Percentiles rank a stretch among this genome's conserved stretches.
phyloP scores from a whole-genome alignment of 2,329 filamentous ascomycete species.

The Lomentospora prolificans region DNA sequence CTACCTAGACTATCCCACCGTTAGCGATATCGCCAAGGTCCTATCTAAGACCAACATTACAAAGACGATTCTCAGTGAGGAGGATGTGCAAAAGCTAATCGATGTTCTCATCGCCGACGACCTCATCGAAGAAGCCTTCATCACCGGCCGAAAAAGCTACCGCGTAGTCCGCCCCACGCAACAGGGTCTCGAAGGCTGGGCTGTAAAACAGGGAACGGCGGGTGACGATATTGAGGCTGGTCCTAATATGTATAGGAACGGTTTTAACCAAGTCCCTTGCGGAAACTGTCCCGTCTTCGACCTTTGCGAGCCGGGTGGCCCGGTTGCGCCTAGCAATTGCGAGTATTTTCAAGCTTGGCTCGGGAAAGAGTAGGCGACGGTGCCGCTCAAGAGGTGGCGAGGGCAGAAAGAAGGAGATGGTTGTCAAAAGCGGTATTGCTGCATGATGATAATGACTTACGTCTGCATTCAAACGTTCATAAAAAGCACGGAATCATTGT shows the following conservation, averaged over 20 bases:
- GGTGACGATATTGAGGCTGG: conserved; percentile 19
- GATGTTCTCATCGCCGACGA: conserved; percentile 86
- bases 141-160: conserved; percentile 38
- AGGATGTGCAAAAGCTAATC: conserved; percentile 75
- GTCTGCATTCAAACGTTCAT: not conserved
- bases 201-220: conserved; percentile 13
- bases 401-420: not conserved
- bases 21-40: conserved; percentile 64
- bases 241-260: conserved; percentile 42
- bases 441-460: not conserved
- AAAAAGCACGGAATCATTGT: not conserved
- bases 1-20: conserved; percentile 71
- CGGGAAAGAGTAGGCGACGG: conserved; percentile 28
- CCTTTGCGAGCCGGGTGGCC: conserved; percentile 81
- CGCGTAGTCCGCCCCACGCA: conserved; percentile 40
- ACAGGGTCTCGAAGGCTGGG: conserved; percentile 31
- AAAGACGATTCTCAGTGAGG: conserved; percentile 57
- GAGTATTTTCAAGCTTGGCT: conserved; percentile 89
- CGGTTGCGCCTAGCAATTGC: conserved; percentile 81
- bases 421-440: not conserved
- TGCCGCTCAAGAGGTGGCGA: not conserved
- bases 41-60: conserved; percentile 62
- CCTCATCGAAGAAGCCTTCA: conserved; percentile 58
- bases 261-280: conserved; percentile 81
- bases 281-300: conserved; percentile 89